A percentile compares a stretch with the other conserved stretches of the same genome.
Conservation (phyloP, 202 grass and related monocot species). For the Schoenoplectus triqueter region DNA sequence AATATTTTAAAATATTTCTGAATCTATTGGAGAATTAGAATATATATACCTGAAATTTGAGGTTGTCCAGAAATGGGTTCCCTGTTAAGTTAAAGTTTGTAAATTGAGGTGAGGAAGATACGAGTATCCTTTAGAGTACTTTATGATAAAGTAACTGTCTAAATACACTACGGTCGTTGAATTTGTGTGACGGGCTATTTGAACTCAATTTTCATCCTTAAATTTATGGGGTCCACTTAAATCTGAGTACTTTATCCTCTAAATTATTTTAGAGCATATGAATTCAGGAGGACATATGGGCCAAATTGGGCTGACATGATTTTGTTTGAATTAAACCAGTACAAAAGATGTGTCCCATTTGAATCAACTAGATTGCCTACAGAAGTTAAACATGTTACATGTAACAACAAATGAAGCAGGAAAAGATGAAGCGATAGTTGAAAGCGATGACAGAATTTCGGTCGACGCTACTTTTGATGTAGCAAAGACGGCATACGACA, state of each 20-base stretch:
- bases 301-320: background rate
- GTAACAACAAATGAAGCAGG: background rate
- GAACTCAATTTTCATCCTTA: too few species aligned
- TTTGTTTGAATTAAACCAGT: background rate
- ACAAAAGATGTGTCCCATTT: background rate
- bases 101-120: too few species aligned
- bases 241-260: too few species aligned
- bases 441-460: background rate
- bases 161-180: too few species aligned
- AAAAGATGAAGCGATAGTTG: background rate
- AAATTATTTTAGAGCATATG: too few species aligned
- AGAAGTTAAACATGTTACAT: background rate
- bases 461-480: background rate
- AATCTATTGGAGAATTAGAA: background rate
- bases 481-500: conserved; percentile 32
- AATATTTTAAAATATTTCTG: background rate
- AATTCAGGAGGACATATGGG: background rate
- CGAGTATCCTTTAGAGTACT: too few species aligned
- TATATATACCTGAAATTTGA: background rate
- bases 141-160: too few species aligned
- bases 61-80: background rate
- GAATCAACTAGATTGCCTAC: background rate
- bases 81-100: background rate
- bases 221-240: too few species aligned
- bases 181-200: too few species aligned